phyloP scores from a whole-genome alignment of 1,139 yeast genomes.

The Magnusiomyces fungicola region DNA sequence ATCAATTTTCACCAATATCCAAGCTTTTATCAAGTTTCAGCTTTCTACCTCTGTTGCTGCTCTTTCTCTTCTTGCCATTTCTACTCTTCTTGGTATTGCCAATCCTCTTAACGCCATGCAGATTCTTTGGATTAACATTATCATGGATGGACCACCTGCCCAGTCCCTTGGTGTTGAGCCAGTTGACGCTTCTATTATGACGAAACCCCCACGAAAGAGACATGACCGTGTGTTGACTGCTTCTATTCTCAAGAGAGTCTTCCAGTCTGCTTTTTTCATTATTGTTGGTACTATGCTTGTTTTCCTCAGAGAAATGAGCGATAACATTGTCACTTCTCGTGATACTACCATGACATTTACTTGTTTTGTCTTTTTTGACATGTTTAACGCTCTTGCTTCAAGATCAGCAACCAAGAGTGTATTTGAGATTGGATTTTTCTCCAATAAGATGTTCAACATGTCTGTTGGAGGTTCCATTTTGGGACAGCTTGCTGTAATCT shows the following conservation, averaged over 20 bases:
- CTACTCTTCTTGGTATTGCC: conserved; percentile 81
- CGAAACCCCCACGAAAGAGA: conserved; percentile 85
- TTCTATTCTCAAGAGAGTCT: conserved; percentile 59
- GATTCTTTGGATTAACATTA: conserved; percentile 91
- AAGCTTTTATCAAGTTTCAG: conserved; percentile 89
- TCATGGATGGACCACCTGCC: conserved; percentile 99
- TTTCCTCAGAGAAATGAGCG: conserved; percentile 72
- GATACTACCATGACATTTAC: conserved; percentile 99
- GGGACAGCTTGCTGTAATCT: conserved; percentile 92
- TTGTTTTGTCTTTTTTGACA: conserved; percentile 87
- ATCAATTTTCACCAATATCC: conserved; percentile 90
- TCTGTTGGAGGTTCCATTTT: conserved; percentile 85
- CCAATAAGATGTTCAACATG: conserved; percentile 81
- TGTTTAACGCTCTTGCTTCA: conserved; percentile 92
- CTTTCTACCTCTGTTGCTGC: conserved; percentile 95
- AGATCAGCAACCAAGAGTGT: conserved; percentile 80
- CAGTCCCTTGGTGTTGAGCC: conserved; percentile 97
- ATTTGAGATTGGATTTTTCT: conserved; percentile 64
- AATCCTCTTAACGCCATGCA: conserved; percentile 99
- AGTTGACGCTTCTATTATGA: conserved; percentile 91
- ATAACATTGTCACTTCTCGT: conserved; percentile 74
- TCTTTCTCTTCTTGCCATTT: conserved; percentile 73
- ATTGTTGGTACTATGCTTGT: conserved; percentile 74
- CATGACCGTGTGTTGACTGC: conserved; percentile 71
- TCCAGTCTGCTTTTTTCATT: conserved; percentile 68